Percentiles rank a stretch among this genome's conserved stretches.
Evolutionary conservation across 2,329 filamentous ascomycete genomes (phyloP).

Genomic region (Pseudocercospora fuligena): DNA sequence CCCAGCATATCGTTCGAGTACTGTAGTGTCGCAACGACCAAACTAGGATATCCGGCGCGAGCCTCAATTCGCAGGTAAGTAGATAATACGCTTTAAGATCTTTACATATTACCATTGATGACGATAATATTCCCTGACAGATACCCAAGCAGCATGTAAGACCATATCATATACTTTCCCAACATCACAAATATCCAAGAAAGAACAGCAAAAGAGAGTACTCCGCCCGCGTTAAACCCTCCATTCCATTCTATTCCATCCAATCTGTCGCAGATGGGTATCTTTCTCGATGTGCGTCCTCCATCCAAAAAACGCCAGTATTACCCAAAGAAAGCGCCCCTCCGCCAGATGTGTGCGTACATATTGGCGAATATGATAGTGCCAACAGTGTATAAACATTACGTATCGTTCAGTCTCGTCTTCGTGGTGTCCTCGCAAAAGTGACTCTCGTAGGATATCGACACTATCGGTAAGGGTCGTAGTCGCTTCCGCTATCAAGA

Average conservation of each 20-base stretch:
- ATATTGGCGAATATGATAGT: no score
- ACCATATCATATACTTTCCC: not conserved
- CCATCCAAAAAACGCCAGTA: not conserved
- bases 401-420: not conserved
- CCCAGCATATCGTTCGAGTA: no score
- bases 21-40: no score
- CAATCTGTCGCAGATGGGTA: not conserved
- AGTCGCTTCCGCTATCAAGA: slow-evolving; percentile 27
- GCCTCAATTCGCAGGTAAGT: not conserved
- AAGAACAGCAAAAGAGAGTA: not conserved
- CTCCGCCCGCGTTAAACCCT: not conserved
- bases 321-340: no score
- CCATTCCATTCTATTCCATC: not conserved
- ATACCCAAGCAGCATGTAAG: not conserved
- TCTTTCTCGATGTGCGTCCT: not conserved
- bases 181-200: not conserved
- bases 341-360: no score
- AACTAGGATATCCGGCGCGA: no score
- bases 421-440: slow-evolving; percentile 5
- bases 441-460: slow-evolving; percentile 15
- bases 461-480: slow-evolving; percentile 33
- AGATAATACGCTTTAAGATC: not conserved
- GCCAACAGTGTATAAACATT: not conserved
- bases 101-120: not conserved
- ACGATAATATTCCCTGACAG: no score